phyloP scores from a whole-genome alignment of 1,284 basidiomycete species.

The Rhodotorula sp. region DNA sequence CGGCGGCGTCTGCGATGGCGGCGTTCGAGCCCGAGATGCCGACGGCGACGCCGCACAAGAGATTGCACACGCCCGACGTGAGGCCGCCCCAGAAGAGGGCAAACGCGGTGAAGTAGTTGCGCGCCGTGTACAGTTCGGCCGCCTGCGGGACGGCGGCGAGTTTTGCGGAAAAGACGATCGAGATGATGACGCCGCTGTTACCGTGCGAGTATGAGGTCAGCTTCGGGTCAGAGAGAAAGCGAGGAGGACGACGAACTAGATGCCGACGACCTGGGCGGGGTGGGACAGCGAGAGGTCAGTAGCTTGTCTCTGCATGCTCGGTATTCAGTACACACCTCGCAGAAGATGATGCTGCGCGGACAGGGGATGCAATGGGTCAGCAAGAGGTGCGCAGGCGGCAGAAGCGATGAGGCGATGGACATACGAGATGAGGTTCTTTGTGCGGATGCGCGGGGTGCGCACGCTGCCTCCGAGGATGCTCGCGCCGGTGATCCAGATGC shows the following conservation, averaged over 20 bases:
- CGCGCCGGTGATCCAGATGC: conserved; percentile 93
- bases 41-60: conserved; percentile 88
- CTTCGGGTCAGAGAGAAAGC: background rate
- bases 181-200: conserved; percentile 51
- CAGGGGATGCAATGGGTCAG: background rate
- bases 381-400: too few species aligned
- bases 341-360: conserved; percentile 85
- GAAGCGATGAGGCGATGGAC: conserved; percentile 42
- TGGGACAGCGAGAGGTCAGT: conserved; percentile 48
- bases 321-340: conserved; percentile 67
- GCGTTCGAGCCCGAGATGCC: conserved; percentile 90
- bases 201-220: too few species aligned
- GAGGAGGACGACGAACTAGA: conserved; percentile 59
- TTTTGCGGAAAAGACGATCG: conserved; percentile 88
- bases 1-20: conserved; percentile 86
- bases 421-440: conserved; percentile 96
- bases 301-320: conserved; percentile 48
- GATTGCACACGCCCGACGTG: conserved; percentile 83
- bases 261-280: conserved; percentile 55
- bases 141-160: conserved; percentile 60
- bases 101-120: conserved; percentile 90
- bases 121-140: conserved; percentile 70
- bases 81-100: conserved; percentile 93
- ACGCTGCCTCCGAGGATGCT: conserved; percentile 96
- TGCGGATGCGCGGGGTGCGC: conserved; percentile 87